These are phyloP conservation scores for Tulasnella sp. DNA, from an alignment of 768 basidiomycete species.

Conservation along the genomic window DNA sequence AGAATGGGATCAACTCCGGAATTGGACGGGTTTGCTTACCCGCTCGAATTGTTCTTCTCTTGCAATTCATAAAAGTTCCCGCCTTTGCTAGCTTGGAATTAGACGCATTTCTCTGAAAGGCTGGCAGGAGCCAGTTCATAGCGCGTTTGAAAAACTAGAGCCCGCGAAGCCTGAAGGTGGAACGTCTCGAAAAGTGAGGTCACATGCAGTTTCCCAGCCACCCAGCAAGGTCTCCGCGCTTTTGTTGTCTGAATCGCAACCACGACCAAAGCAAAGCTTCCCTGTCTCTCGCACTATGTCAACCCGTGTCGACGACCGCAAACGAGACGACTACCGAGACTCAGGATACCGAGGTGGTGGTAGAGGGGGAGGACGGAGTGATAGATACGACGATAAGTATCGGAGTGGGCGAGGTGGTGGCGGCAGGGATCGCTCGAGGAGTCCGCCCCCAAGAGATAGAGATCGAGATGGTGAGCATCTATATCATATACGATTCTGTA, in stretches of 20 bases:
- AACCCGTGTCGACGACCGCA: conserved; percentile 9
- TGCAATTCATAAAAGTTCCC: background rate
- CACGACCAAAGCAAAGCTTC: background rate
- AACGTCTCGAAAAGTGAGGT: background rate
- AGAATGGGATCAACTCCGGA: background rate
- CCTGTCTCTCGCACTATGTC: background rate
- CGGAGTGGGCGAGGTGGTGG: background rate
- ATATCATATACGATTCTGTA: background rate
- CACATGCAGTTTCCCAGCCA: background rate
- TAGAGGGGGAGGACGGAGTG: conserved; percentile 6
- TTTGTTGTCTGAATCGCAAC: background rate
- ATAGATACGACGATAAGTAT: background rate
- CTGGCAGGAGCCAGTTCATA: background rate
- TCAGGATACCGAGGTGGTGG: background rate
- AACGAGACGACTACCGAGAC: conserved; percentile 10
- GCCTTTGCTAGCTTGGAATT: background rate
- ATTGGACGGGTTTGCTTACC: background rate
- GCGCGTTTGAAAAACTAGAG: background rate
- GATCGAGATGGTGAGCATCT: conserved; percentile 13
- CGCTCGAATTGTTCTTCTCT: background rate
- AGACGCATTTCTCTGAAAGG: background rate
- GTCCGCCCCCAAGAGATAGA: conserved; percentile 2
- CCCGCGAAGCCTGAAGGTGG: background rate
- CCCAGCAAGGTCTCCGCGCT: background rate
- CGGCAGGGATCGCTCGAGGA: conserved; percentile 8